Base-by-base conservation (phyloP, 2,329 filamentous ascomycete genomes). In the Pseudogymnoascus sp. region DNA sequence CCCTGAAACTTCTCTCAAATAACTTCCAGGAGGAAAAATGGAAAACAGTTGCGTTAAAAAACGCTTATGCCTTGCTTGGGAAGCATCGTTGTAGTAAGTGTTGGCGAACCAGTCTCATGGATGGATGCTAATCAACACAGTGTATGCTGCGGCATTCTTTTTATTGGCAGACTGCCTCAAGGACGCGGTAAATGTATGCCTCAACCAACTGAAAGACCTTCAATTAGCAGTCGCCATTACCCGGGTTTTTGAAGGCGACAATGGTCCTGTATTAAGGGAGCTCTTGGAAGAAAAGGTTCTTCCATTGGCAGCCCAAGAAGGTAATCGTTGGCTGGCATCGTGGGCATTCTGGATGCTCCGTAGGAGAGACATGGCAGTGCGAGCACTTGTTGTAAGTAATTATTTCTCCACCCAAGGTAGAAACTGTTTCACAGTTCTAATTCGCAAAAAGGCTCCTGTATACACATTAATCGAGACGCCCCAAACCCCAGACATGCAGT, bases 71-170 rank as follows among this genome's bases (percentile, higher is more conserved):
- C 2, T 77, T 99, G 62, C 87, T 99, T 72, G 95, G 93, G 67
- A 96, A 92, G 75, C 84, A 91, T 49, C 83, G 95, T 60, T 97
- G 97, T 73, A 85, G 89, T 91, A 75, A 72, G 82, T 71, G 8
- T 34, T 34, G 9, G 49, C 49, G 25, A 56, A 56, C 28, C 16
- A 28, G 25, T 18, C 25, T 53, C 21, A 11, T 40, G 23, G 12
- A 21, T 36, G 14, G 18, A 21, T 63, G 37, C 63, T 43, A 16
- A 56, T 63, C 59, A 67, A 62, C 67, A 61, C 62, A 91, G 91
- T 91, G 76, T 99, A 99, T 72, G 93, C 95, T 2, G 95, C 93
- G 0, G 90, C 95, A 0, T 99, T 97, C 77, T 99, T 99, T 78
- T 80, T 99, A 5, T 81, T 99, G 1, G 96, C 90, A 1, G 92